Percentiles rank a stretch among this genome's conserved stretches.
These are phyloP conservation scores for Rhizophagus sp. DNA, from an alignment of 192 early-diverging fungal species.

Conservation along the genomic window DNA sequence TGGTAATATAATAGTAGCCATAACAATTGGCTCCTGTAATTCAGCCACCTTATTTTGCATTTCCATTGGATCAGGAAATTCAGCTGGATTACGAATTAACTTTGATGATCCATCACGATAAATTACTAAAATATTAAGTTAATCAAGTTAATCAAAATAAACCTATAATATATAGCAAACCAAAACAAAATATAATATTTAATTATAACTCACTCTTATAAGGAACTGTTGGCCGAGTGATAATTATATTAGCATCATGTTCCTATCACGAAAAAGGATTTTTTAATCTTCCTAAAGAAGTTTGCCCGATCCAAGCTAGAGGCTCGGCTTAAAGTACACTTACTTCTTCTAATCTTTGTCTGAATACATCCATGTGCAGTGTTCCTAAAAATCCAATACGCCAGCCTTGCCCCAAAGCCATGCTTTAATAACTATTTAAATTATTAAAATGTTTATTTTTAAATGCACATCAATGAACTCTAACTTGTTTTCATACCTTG, in stretches of 20 bases:
- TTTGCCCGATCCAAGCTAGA: no score
- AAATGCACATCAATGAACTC: neutral
- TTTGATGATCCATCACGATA: slow-evolving; percentile 45
- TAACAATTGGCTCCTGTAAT: slow-evolving; percentile 89
- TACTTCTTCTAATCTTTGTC: slow-evolving; percentile 86
- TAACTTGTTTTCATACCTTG: slow-evolving; percentile 38
- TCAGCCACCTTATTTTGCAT: slow-evolving; percentile 60
- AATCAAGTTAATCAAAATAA: no score
- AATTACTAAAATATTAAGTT: slow-evolving; percentile 46
- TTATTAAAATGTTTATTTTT: neutral
- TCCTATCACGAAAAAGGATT: slow-evolving; percentile 52
- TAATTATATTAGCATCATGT: slow-evolving; percentile 87
- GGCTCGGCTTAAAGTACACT: neutral
- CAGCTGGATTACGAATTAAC: slow-evolving; percentile 79
- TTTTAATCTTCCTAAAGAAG: no score
- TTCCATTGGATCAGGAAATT: slow-evolving; percentile 83
- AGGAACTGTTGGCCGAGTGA: slow-evolving; percentile 92
- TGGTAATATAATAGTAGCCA: slow-evolving; percentile 91
- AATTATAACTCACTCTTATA: slow-evolving; percentile 57
- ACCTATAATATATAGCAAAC: no score
- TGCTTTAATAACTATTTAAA: slow-evolving; percentile 38
- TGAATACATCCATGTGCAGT: slow-evolving; percentile 97
- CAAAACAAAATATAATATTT: no score
- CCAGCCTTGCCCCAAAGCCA: slow-evolving; percentile 93
- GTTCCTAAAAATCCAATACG: slow-evolving; percentile 95